Evolutionary conservation across 805 yeast genomes (phyloP).

Genomic region (Torulaspora quercuum): DNA sequence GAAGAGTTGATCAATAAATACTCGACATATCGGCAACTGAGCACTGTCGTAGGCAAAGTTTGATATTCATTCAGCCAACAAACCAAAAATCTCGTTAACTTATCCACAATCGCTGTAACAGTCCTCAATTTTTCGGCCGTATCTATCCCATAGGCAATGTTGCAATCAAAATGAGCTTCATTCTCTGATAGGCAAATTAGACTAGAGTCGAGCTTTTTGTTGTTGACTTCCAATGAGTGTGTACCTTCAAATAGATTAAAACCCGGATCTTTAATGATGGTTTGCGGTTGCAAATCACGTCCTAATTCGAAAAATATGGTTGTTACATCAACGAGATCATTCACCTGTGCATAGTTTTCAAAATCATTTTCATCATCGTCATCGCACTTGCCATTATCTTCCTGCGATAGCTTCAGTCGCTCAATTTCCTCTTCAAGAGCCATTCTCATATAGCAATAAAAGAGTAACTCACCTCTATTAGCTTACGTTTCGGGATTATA

Average conservation of each 20-base stretch:
- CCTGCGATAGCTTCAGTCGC: no score
- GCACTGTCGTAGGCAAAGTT: slow-evolving; percentile 67
- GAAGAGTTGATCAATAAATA: slow-evolving; percentile 46
- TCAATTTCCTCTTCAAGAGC: no score
- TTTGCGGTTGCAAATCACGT: slow-evolving; percentile 43
- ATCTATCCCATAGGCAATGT: slow-evolving; percentile 19
- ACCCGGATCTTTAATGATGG: slow-evolving; percentile 54
- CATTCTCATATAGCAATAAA: no score
- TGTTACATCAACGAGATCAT: slow-evolving; percentile 52
- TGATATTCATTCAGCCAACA: slow-evolving; percentile 73
- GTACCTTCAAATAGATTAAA: slow-evolving; percentile 81
- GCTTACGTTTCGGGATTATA: no score
- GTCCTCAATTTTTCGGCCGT: slow-evolving; percentile 38
- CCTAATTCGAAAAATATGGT: slow-evolving; percentile 44
- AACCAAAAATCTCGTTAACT: slow-evolving; percentile 51
- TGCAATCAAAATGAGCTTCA: slow-evolving; percentile 48
- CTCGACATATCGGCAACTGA: slow-evolving; percentile 73
- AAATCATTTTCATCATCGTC: no score
- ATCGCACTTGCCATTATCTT: no score
- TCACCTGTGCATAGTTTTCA: slow-evolving; percentile 3
- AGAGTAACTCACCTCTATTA: no score
- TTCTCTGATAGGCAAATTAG: slow-evolving; percentile 46
- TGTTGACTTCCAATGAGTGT: slow-evolving; percentile 76
- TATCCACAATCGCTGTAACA: slow-evolving; percentile 51
- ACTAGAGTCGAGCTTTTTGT: slow-evolving; percentile 74